Base-by-base conservation (phyloP, 2,329 filamentous ascomycete species). In the Pseudogymnoascus sp. region DNA sequence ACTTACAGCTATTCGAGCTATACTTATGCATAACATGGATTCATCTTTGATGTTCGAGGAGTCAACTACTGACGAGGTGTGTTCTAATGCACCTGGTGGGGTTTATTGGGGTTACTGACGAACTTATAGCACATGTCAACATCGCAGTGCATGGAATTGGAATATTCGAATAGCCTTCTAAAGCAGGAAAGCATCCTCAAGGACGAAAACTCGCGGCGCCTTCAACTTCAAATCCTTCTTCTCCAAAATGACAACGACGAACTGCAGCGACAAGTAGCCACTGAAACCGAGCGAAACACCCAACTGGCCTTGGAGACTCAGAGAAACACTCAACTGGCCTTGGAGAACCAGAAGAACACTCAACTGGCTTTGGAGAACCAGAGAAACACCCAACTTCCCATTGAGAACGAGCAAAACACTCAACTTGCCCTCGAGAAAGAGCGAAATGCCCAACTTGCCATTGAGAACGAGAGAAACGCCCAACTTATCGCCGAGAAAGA, bases 191-290 rank as follows among this genome's bases (percentile, higher is more conserved):
- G 87, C 9, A 79, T 95, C 61, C 77, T 84, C 67, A 89, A 89
- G 69, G 85, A 91, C 66, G 92, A 97, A 73, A 84, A 87, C 64
- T 79, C 84, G 39, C 86, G 92, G 58, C 82, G 86, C 66, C 75
- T 91, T 60, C 85, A 85, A 67, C 80, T 93, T 64, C 83, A 87
- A 65, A 80, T 87, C 61, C 76, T 92, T 61, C 75, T 92, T n/a
- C 77, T 89, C n/a, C 81, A 87, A 65, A 85, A 92, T 66, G 88
- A 95, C 65, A 90, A 87, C 65, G 82, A 86, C 58, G 80, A 83
- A 8, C 74, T 96, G 29, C 82, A 84, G 66, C 82, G 86, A 48
- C 80, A 87, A 65, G 73, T 92, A 15, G 74, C 78, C 29, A 33
- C 35, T 7, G 48, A 33, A 15, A 35, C n/a, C 48, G 48, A 55